Percentiles rank a stretch among this genome's conserved stretches.
These are phyloP conservation scores for Fomitopsis serialis DNA, from an alignment of 768 basidiomycete genomes.

Conservation along the genomic window DNA sequence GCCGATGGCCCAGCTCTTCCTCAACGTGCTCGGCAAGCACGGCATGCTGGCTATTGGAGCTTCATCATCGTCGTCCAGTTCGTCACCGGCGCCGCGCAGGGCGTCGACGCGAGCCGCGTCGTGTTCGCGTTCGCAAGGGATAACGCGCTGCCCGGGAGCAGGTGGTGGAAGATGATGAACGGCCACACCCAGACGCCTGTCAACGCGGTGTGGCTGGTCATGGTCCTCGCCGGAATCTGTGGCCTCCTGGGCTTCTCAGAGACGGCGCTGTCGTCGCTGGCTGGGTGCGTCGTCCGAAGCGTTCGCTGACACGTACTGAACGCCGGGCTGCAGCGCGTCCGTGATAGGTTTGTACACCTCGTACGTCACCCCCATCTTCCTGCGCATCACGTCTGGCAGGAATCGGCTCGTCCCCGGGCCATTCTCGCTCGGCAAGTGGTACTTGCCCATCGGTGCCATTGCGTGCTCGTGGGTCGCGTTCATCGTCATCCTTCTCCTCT, in stretches of 20 bases:
- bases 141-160: slow-evolving; percentile 68
- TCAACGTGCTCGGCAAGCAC: slow-evolving; percentile 56
- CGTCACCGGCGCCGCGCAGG: slow-evolving; percentile 70
- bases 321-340: slow-evolving; percentile 51
- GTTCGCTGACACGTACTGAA: not conserved
- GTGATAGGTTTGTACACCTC: slow-evolving; percentile 70
- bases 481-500: slow-evolving; percentile 52
- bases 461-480: slow-evolving; percentile 67
- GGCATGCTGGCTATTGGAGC: slow-evolving; percentile 75
- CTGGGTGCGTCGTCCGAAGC: slow-evolving; percentile 42
- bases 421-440: slow-evolving; percentile 59
- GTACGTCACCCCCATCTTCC: slow-evolving; percentile 63
- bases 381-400: slow-evolving; percentile 66
- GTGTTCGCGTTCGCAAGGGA: slow-evolving; percentile 74
- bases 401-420: slow-evolving; percentile 51
- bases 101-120: slow-evolving; percentile 70
- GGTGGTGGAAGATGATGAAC: slow-evolving; percentile 64
- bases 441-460: slow-evolving; percentile 50
- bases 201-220: slow-evolving; percentile 74
- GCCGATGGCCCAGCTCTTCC: slow-evolving; percentile 69
- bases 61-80: slow-evolving; percentile 68
- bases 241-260: slow-evolving; percentile 63
- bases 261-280: slow-evolving; percentile 59
- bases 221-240: slow-evolving; percentile 47
- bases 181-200: slow-evolving; percentile 59